Base-by-base conservation (phyloP, 768 basidiomycete genomes). In the Rhodosporidiobolus odoratus region DNA sequence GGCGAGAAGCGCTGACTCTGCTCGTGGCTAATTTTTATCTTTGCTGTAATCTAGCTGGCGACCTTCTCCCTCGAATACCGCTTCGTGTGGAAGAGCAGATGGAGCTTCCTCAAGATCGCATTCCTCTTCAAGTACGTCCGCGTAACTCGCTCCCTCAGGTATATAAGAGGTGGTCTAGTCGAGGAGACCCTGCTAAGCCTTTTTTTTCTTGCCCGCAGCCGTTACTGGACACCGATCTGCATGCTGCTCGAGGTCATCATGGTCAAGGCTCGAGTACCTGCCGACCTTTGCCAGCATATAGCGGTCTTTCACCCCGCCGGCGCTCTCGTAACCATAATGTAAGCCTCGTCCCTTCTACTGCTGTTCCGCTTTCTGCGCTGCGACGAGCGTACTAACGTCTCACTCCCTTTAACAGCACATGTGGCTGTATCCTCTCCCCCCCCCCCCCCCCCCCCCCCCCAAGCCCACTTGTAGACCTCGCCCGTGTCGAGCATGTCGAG, bases 111-210 rank as follows among this genome's bases (percentile, higher is more conserved):
- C 56, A 69, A 69, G 35, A 34, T 43, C 34, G 13, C 37, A 27
- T 69, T 41, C 40, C 50, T 69, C 48, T 25, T 69, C 62, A 69
- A 69, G 61, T 68, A n/a, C 50, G 65, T 58, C 32, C 19, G 21
- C 23, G 5, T 38, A 25, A 32, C 47, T 47, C 19, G 23, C 12
- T 43, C 23, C 23, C 45, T 35, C n/a, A n/a, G n/a, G n/a, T n/a
- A n/a, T n/a, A n/a, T n/a, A n/a, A n/a, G n/a, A n/a, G n/a, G n/a
- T 27, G 3, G 12, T 40, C 32, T 45, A 43, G 2, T 25, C 34
- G 38, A 34, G 41, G 3, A 4, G 2, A 2, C 25, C 57, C 40
- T 21, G 50, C 30, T 37, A 21, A 10, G 34, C n/a, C 13, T 30
- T 15, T 25, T 23, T 58, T 27, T 27, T 41, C 40, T 43, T 27